A percentile compares a stretch with the other conserved stretches of the same genome.
phyloP scores from a whole-genome alignment of 148 eudicot species.

The Spergularia marina region DNA sequence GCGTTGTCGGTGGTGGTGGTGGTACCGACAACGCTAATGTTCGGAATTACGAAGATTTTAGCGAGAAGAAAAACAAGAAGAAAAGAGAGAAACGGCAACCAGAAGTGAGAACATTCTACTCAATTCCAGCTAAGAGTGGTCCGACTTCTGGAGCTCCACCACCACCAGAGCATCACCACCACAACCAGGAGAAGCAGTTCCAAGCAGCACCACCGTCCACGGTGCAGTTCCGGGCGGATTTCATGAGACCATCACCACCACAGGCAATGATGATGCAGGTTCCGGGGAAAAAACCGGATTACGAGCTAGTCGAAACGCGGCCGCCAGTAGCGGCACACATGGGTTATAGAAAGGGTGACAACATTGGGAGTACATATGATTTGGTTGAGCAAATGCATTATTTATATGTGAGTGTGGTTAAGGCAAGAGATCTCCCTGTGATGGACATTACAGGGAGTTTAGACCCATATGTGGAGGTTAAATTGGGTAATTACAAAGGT shows the following conservation, averaged over 20 bases:
- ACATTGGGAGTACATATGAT: constrained; percentile 72
- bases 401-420: constrained; percentile 71
- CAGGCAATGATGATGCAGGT: constrained; percentile 70
- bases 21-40: not conserved
- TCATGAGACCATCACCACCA: constrained; percentile 47
- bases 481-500: constrained; percentile 89
- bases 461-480: constrained; percentile 95
- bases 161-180: constrained; percentile 19
- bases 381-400: constrained; percentile 84
- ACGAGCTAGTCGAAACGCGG: constrained; percentile 69
- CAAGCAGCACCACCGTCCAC: constrained; percentile 4
- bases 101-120: constrained; percentile 60
- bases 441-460: constrained; percentile 81
- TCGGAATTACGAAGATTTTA: constrained; percentile 14
- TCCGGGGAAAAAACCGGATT: constrained; percentile 70
- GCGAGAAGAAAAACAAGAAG: too few relatives aligned
- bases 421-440: constrained; percentile 82
- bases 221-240: constrained; percentile 47
- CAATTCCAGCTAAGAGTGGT: constrained; percentile 40
- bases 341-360: constrained; percentile 77
- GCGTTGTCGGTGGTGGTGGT: not conserved
- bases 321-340: constrained; percentile 87
- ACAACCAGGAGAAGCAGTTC: not conserved
- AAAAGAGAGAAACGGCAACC: constrained; percentile 32
- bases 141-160: constrained; percentile 10